phyloP scores from a whole-genome alignment of 306 rosid genomes.

The Glycyrrhiza uralensis region DNA sequence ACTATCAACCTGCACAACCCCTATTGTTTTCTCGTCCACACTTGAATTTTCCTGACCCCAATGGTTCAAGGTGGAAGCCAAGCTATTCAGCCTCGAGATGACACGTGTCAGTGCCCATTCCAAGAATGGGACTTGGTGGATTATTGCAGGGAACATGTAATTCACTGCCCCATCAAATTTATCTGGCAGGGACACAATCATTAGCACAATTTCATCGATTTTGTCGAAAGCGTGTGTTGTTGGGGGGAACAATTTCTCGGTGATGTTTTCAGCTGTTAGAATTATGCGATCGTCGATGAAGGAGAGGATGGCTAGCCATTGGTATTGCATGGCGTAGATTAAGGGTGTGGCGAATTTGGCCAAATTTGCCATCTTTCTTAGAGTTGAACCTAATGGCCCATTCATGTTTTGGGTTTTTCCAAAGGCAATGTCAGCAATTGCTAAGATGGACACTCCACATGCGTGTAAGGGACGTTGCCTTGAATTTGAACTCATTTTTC shows the following conservation, averaged over 20 bases:
- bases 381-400: slow-evolving; percentile 51
- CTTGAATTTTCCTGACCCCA: slow-evolving; percentile 37
- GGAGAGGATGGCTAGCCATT: slow-evolving; percentile 48
- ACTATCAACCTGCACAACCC: slow-evolving; percentile 42
- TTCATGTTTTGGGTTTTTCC: slow-evolving; percentile 40
- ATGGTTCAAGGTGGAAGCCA: slow-evolving; percentile 32
- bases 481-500: slow-evolving; percentile 39
- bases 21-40: slow-evolving; percentile 45
- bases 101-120: slow-evolving; percentile 42
- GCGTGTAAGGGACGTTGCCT: slow-evolving; percentile 61
- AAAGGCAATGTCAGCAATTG: slow-evolving; percentile 34
- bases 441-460: slow-evolving; percentile 50
- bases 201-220: slow-evolving; percentile 44
- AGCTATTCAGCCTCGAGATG: slow-evolving; percentile 41
- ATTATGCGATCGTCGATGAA: slow-evolving; percentile 51
- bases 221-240: slow-evolving; percentile 44
- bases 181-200: slow-evolving; percentile 37
- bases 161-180: slow-evolving; percentile 42
- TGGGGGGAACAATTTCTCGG: slow-evolving; percentile 55
- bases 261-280: slow-evolving; percentile 29
- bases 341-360: slow-evolving; percentile 40
- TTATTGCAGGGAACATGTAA: slow-evolving; percentile 29
- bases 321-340: slow-evolving; percentile 31
- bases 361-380: slow-evolving; percentile 31
- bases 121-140: slow-evolving; percentile 29